Base-by-base conservation (phyloP, 208 protist species). In the Porcisia deanei region DNA sequence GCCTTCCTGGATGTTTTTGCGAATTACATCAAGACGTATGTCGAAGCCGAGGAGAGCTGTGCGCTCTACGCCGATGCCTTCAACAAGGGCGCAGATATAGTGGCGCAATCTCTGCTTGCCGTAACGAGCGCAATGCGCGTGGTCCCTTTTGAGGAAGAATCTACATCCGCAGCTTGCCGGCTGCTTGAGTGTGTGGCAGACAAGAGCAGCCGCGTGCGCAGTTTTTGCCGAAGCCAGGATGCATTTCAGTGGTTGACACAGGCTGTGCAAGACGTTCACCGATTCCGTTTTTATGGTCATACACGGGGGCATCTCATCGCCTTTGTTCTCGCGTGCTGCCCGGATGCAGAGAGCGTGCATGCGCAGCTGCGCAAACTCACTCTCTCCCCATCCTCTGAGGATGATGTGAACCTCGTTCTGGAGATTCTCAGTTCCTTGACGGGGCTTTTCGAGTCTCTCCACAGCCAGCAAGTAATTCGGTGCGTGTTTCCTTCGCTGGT, bases 81-180 rank as follows among this genome's bases (percentile, higher is more conserved):
- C 78, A 75, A 60, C 73, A 57, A 77, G 12, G 85, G 86, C 4
- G 78, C 71, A 2, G 76, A 83, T 47, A 54, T 94, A 12, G 75
- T 96, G 6, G 49, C 30, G 3, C 89, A 76, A 54, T 86, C 88
- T 9, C 74, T 97, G 37, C 64, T 79, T n/a, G 73, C 85, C 0
- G 70, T 79, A 39, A 43, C 69, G 4, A 67, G 55, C 12, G 63
- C 79, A 3, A 59, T 95, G 30, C 71, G 63, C 41, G 55, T 54
- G 0, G 91, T 88, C 68, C 71, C 88, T 2, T 92, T 87, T 78
- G 91, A 96, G 49, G 76, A 84, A 67, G 88, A 92, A 52, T 75
- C 87, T 22, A 79, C 77, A 25, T 47, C 58, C n/a, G 75, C 89
- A 8, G 81, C 76, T 34, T 90, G 90, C 57, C 80, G 70, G 0